Evolutionary conservation across 108 stramenopile species (phyloP), one percentile per base, ranked within the genome.

Genomic region (Nitzschia inconspicua): DNA sequence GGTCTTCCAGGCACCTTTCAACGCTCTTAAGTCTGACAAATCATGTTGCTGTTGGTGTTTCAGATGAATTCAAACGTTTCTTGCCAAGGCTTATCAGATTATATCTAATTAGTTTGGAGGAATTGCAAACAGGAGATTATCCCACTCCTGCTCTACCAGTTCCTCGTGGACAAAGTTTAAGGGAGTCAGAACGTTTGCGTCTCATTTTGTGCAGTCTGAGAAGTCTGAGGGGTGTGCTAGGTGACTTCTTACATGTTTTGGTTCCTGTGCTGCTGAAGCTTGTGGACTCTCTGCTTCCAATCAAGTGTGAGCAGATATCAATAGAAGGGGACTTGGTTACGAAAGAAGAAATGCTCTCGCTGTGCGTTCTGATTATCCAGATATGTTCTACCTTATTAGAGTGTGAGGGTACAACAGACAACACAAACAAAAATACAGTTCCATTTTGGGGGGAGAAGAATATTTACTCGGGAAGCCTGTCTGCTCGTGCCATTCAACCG

Each of bases 181-280:
- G 35, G 54, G 69, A 78, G 46, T 62, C 59, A 29, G 82, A 89
- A 42, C 63, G 81, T 24, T 60, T 96, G 4, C 53, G 68, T 18
- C 51, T 88, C 43, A 82, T 96, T n/a, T 63, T 95, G 24, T 52
- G 60, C 20, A 80, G 76, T 52, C 67, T 93, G 13, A 65, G 73
- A 48, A 73, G 78, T 26, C 80, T 93, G 14, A 69, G 81, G 10
- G 67, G 74, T 6, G 76, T 84, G 10, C 81, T 96, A 14, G 71
- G 74, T 5, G 91, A 88, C 27, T 85, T 89, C 55, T 55, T 93
- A 31, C 80, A 93, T 55, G 74, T 95, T 47, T 57, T 95, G 22
- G 77, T 95, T 14, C 93, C 96, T 22, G 89, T 88, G 3, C 75
- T 95, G 3, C 64, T 96, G 26, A 84, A 85, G 36, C 70, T 97